Percentiles rank a stretch among this genome's conserved stretches.
Evolutionary conservation across 345 rosid species (phyloP).

Genomic region (Citrus unshiu): DNA sequence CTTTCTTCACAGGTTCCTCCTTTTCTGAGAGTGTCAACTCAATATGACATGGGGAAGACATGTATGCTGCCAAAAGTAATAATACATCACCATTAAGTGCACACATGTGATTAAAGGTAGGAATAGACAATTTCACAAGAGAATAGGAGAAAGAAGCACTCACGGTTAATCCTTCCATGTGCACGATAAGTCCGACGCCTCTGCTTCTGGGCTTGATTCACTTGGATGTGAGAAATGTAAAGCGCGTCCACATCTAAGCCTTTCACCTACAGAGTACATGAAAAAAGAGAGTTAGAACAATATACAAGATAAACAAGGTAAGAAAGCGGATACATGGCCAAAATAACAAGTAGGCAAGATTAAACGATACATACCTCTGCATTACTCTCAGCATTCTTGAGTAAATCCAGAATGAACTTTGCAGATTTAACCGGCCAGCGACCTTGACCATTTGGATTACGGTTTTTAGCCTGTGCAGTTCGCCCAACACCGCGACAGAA

Average conservation of each 20-base stretch:
- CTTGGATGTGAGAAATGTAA: slow-evolving; percentile 67
- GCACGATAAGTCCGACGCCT: slow-evolving; percentile 74
- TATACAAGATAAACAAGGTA: not conserved
- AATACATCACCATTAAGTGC: not conserved
- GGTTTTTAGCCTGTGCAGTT: slow-evolving; percentile 77
- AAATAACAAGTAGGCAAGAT: not conserved
- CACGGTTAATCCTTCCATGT: slow-evolving; percentile 80
- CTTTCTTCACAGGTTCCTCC: slow-evolving; percentile 66
- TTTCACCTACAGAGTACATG: slow-evolving; percentile 41
- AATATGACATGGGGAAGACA: slow-evolving; percentile 79
- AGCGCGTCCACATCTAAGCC: slow-evolving; percentile 74
- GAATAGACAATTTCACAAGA: not conserved
- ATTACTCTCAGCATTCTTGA: slow-evolving; percentile 71
- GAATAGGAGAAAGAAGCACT: slow-evolving; percentile 11
- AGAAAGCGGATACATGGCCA: not conserved
- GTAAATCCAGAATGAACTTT: slow-evolving; percentile 48
- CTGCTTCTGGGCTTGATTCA: slow-evolving; percentile 75
- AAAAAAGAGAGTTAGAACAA: not conserved
- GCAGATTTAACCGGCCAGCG: slow-evolving; percentile 71
- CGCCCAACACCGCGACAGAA: slow-evolving; percentile 78
- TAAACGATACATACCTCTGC: slow-evolving; percentile 48
- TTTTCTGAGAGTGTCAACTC: slow-evolving; percentile 63
- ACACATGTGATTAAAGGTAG: not conserved
- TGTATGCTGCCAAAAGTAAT: slow-evolving; percentile 49
- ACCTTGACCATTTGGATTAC: slow-evolving; percentile 81